Evolutionary conservation across 495 filamentous ascomycete species (phyloP).

Genomic region (Apodospora peruviana): DNA sequence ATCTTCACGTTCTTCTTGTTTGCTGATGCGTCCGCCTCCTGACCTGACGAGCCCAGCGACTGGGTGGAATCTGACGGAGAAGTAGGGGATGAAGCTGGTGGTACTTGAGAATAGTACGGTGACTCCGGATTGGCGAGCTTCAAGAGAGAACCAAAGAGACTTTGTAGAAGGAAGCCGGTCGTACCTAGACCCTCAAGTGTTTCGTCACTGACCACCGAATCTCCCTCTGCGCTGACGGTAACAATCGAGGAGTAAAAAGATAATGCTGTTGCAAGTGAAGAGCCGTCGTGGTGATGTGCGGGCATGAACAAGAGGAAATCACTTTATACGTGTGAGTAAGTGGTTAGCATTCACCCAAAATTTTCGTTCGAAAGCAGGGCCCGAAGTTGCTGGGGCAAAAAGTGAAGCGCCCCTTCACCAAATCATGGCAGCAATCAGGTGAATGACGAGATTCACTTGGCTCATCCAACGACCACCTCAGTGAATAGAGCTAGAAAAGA

Average conservation of each 20-base stretch:
- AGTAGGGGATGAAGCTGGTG: neutral
- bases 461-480: too few relatives aligned
- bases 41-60: constrained; percentile 4
- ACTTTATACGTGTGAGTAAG: constrained; percentile 38
- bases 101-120: constrained; percentile 5
- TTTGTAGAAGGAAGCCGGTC: constrained; percentile 66
- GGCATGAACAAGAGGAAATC: constrained; percentile 96
- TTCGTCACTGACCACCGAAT: constrained; percentile 86
- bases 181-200: constrained; percentile 91
- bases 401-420: too few relatives aligned
- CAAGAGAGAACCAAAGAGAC: constrained; percentile 62
- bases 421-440: neutral
- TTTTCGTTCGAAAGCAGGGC: too few relatives aligned
- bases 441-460: too few relatives aligned
- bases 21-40: constrained; percentile 3
- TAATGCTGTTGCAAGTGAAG: constrained; percentile 75
- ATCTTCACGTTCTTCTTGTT: constrained; percentile 1
- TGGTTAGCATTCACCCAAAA: too few relatives aligned
- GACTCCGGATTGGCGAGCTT: constrained; percentile 43
- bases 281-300: constrained; percentile 47
- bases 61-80: constrained; percentile 4
- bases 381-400: neutral
- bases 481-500: too few relatives aligned
- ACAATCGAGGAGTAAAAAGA: constrained; percentile 90
- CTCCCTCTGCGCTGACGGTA: constrained; percentile 88